phyloP scores from a whole-genome alignment of 192 early-diverging fungal genomes.

The Diversispora epigaea region DNA sequence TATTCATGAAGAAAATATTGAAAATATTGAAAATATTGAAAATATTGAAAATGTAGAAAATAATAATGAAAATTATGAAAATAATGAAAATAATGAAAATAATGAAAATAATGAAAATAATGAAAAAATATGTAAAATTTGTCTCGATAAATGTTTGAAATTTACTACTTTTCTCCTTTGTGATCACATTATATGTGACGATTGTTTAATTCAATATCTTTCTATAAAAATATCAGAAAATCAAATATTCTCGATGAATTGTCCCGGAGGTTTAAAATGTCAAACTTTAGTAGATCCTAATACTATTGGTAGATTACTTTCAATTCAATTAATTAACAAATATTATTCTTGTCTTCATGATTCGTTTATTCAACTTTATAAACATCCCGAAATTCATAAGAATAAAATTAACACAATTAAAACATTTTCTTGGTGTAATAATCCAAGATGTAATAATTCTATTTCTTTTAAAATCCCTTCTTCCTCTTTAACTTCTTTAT shows the following conservation, averaged over 20 bases:
- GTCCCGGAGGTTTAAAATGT: constrained; percentile 21
- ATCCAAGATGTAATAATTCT: constrained; percentile 19
- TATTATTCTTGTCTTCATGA: constrained; percentile 27
- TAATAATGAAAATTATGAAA: background rate
- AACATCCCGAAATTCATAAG: background rate
- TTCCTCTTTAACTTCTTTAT: no score
- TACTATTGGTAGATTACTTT: constrained; percentile 25
- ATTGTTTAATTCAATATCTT: constrained; percentile 26
- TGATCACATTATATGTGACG: constrained; percentile 21
- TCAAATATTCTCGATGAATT: constrained; percentile 9
- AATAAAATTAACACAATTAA: background rate
- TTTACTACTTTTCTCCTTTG: constrained; percentile 13
- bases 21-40: constrained; percentile 7
- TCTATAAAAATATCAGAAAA: constrained; percentile 29
- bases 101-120: background rate
- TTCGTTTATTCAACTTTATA: constrained; percentile 18
- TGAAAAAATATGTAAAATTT: constrained; percentile 17
- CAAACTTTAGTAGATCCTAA: constrained; percentile 21
- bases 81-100: background rate
- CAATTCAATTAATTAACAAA: constrained; percentile 5
- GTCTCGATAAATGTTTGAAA: constrained; percentile 8
- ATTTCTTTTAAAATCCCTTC: constrained; percentile 7
- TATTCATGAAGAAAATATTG: background rate
- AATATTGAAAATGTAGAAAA: background rate
- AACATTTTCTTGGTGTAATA: constrained; percentile 19